Conservation (phyloP, 192 early-diverging fungal species). For the Coemansia sp. region DNA sequence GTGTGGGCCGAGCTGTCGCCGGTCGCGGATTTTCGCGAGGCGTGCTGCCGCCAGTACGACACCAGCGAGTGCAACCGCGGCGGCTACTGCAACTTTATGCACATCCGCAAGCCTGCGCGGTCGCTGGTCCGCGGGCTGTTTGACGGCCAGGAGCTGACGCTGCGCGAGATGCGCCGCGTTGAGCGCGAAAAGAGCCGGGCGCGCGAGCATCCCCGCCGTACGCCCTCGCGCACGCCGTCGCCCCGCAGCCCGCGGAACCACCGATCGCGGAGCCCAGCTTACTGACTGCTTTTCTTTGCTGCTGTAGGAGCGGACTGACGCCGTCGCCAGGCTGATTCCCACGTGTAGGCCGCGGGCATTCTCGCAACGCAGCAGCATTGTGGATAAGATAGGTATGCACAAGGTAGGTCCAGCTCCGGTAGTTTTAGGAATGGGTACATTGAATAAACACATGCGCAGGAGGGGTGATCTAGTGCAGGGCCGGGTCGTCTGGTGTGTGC, state of each 20-base stretch:
- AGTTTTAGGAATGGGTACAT: neutral
- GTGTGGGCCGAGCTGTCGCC: slow-evolving; percentile 96
- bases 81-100: slow-evolving; percentile 99
- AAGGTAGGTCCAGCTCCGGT: neutral
- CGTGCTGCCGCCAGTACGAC: slow-evolving; percentile 97
- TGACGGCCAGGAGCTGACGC: slow-evolving; percentile 66
- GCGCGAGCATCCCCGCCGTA: slow-evolving; percentile 6
- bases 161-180: slow-evolving; percentile 49
- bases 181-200: slow-evolving; percentile 35
- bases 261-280: slow-evolving; percentile 29
- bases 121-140: slow-evolving; percentile 74
- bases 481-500: neutral
- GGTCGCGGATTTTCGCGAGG: slow-evolving; percentile 96
- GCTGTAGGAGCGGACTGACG: too few relatives aligned
- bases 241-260: slow-evolving; percentile 34
- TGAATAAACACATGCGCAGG: neutral
- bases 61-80: slow-evolving; percentile 90
- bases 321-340: too few relatives aligned
- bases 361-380: too few relatives aligned
- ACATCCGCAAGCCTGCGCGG: slow-evolving; percentile 82
- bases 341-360: too few relatives aligned
- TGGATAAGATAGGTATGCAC: too few relatives aligned
- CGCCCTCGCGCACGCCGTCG: slow-evolving; percentile 38
- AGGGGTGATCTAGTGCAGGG: too few relatives aligned
- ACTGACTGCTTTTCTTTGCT: slow-evolving; percentile 11